Evolutionary conservation across 306 rosid species (phyloP).

Genomic region (Calophaca sinica): DNA sequence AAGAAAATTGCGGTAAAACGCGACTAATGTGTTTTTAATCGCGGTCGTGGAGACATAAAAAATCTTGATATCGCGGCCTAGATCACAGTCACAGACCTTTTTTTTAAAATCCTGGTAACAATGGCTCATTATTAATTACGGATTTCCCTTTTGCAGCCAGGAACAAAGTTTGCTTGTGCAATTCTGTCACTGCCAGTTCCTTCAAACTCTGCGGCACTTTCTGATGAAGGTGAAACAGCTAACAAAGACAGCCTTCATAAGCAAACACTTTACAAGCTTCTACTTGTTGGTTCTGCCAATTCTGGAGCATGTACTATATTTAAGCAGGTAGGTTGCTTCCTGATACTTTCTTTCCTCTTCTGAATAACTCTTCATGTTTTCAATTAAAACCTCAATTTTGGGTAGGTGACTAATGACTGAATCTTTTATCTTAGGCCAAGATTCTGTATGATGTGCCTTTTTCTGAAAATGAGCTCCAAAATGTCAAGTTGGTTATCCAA

Average conservation of each 20-base stretch:
- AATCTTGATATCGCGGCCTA: too few relatives aligned
- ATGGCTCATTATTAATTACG: constrained; percentile 36
- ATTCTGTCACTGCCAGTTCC: constrained; percentile 68
- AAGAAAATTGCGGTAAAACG: too few relatives aligned
- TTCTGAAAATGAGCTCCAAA: constrained; percentile 73
- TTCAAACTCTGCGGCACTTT: constrained; percentile 36
- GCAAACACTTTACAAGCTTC: constrained; percentile 56
- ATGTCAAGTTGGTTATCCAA: constrained; percentile 73
- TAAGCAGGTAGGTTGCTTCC: constrained; percentile 68
- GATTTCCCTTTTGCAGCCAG: constrained; percentile 50
- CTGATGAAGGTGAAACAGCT: constrained; percentile 45
- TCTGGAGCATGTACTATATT: constrained; percentile 84
- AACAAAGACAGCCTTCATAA: neutral
- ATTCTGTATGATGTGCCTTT: constrained; percentile 67
- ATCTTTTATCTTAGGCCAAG: constrained; percentile 68
- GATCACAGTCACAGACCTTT: too few relatives aligned
- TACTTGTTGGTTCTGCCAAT: constrained; percentile 73
- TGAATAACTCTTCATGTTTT: constrained; percentile 11
- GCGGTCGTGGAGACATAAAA: too few relatives aligned
- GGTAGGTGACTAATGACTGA: constrained; percentile 38
- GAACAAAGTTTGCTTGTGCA: constrained; percentile 56
- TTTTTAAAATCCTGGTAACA: neutral
- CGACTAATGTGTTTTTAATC: too few relatives aligned
- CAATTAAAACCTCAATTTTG: constrained; percentile 29
- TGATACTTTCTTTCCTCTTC: constrained; percentile 28